These are phyloP conservation scores for Penicillium freii DNA, from an alignment of 2,329 filamentous ascomycete genomes.

Conservation along the genomic window DNA sequence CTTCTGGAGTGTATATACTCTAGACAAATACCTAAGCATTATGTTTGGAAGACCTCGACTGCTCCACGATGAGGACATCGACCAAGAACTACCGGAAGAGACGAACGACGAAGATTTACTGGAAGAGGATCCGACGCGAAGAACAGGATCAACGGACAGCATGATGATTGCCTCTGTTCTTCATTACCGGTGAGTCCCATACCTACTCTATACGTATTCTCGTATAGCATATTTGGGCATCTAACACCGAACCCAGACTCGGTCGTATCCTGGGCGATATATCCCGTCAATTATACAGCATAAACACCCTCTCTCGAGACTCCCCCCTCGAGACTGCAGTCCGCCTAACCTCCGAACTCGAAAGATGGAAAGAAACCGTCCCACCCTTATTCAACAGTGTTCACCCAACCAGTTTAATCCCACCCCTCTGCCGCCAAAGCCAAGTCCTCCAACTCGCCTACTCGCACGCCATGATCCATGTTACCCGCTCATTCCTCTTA, in stretches of 20 bases:
- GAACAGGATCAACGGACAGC: constrained; percentile 36
- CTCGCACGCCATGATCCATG: constrained; percentile 41
- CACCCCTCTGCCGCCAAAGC: constrained; percentile 39
- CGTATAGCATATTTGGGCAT: neutral
- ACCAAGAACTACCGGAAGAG: constrained; percentile 57
- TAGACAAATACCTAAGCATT: constrained; percentile 64
- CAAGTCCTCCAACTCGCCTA: constrained; percentile 42
- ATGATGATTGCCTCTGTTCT: constrained; percentile 44
- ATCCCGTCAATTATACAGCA: constrained; percentile 46
- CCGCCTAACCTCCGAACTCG: constrained; percentile 36
- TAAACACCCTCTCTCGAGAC: constrained; percentile 31
- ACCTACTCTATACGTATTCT: neutral
- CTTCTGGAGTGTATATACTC: constrained; percentile 63
- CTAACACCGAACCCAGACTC: constrained; percentile 34
- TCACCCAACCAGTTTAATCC: constrained; percentile 37
- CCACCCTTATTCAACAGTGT: constrained; percentile 40
- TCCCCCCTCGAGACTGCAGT: constrained; percentile 35
- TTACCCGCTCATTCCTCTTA: constrained; percentile 38
- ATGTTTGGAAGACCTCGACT: constrained; percentile 61
- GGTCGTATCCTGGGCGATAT: constrained; percentile 52
- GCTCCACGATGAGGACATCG: constrained; percentile 63
- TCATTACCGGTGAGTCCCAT: constrained; percentile 34
- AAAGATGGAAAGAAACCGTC: constrained; percentile 38
- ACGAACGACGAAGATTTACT: constrained; percentile 60
- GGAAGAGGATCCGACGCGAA: constrained; percentile 37